Evolutionary conservation across 116 monocot genomes (phyloP).

Genomic region (Iris pallida): DNA sequence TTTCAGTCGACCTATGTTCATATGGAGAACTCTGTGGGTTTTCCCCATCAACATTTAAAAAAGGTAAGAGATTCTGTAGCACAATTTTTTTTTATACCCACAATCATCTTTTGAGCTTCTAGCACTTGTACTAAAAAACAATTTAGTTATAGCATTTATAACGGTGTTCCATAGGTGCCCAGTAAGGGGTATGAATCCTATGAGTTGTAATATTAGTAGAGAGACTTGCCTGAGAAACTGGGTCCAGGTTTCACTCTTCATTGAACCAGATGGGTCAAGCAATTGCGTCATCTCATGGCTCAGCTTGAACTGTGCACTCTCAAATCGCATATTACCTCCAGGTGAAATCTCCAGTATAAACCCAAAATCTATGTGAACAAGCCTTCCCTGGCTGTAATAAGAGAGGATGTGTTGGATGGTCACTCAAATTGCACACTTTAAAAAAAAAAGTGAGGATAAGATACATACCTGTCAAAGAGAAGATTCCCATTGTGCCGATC

Average conservation of each 20-base stretch:
- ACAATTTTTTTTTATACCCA: no score
- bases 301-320: slow-evolving; percentile 95
- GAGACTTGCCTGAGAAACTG: slow-evolving; percentile 76
- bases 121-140: no score
- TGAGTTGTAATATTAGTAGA: not conserved
- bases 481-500: slow-evolving; percentile 99
- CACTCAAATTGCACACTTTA: not conserved
- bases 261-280: slow-evolving; percentile 95
- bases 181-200: no score
- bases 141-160: no score
- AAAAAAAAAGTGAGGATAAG: not conserved
- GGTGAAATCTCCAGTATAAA: slow-evolving; percentile 97
- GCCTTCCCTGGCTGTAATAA: slow-evolving; percentile 70
- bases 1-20: no score
- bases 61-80: no score
- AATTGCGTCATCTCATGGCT: slow-evolving; percentile 99
- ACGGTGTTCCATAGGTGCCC: no score
- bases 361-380: slow-evolving; percentile 98
- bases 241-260: slow-evolving; percentile 96
- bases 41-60: no score
- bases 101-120: no score
- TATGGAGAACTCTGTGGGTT: no score
- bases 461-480: slow-evolving; percentile 79
- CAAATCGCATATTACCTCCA: slow-evolving; percentile 94
- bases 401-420: slow-evolving; percentile 8